Evolutionary conservation across 768 basidiomycete genomes (phyloP), one percentile per base, ranked within the genome.

Genomic region (Mycena galopus): DNA sequence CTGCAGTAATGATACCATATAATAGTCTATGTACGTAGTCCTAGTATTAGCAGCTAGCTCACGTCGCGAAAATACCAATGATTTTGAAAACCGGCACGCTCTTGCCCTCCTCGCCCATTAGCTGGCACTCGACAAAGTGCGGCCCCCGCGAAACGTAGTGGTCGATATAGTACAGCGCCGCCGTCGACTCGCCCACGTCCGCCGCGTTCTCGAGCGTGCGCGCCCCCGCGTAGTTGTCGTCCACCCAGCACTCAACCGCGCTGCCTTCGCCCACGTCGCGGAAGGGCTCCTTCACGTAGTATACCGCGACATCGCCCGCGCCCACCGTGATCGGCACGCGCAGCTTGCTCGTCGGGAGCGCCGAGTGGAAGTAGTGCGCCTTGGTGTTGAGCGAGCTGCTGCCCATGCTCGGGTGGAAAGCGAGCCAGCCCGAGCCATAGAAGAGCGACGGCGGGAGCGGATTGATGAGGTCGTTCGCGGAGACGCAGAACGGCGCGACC

Each of bases 381-480:
- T 84, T 88, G 68, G 85, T 89, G 80, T 93, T 86, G 65, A 88
- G 85, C 75, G 85, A 79, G 39, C 86, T 80, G 25, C 80, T 82
- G 30, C 77, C 81, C 53, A 82, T 76, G 2, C 88, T 80, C 0
- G 94, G 95, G 80, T 96, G 95, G 77, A 88, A 89, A 0, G 89
- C 89, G 71, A 88, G 86, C 97, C 97, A 99, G 8, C 98, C 98
- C 0, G 93, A 92, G 33, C 96, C 98, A 72, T 93, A 94, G 85
- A 99, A 99, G 76, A 98, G 83, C 33, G 94, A 95, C 0, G 93
- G 91, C n/a, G 97, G 97, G 0, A 99, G 87, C 1, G 98, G 98
- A 83, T 99, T 98, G 82, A 99, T 95, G 62, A 99, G 87, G 80
- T 99, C 97, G 82, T 98, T 97, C n/a, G 98, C 98, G 25, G 92